Conservation (phyloP, 1,284 basidiomycete species). For the Thecaphora thlaspeos region DNA sequence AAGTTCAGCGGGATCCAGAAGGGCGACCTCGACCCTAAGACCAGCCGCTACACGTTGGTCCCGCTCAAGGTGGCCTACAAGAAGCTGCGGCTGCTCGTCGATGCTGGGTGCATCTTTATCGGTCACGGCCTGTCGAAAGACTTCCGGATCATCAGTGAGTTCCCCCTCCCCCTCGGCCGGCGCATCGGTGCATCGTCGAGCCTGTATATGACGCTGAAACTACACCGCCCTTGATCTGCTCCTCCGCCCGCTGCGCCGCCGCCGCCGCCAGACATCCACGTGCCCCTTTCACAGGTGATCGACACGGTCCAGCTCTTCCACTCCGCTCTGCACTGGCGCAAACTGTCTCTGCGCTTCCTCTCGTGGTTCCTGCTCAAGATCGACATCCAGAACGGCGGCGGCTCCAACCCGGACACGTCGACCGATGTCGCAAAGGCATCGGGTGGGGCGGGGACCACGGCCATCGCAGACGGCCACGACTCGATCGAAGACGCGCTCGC, state of each 20-base stretch:
- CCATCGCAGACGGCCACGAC: constrained; percentile 68
- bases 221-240: neutral
- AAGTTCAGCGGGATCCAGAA: constrained; percentile 84
- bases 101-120: constrained; percentile 92
- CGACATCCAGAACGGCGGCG: constrained; percentile 78
- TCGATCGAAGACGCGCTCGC: constrained; percentile 88
- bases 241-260: neutral
- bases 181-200: no score
- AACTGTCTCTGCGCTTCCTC: constrained; percentile 88
- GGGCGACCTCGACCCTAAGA: constrained; percentile 83
- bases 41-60: constrained; percentile 83
- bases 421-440: constrained; percentile 3
- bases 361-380: constrained; percentile 87
- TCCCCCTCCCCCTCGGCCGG: constrained; percentile 2
- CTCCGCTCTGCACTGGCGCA: constrained; percentile 74
- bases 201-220: no score
- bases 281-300: constrained; percentile 90
- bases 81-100: constrained; percentile 90
- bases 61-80: constrained; percentile 96
- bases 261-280: constrained; percentile 74
- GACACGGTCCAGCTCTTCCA: constrained; percentile 97
- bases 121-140: constrained; percentile 99
- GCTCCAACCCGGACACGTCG: neutral
- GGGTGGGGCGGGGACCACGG: constrained; percentile 15
- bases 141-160: constrained; percentile 94